Conservation (phyloP, 495 filamentous ascomycete genomes). For the Pyrenula aspistea region DNA sequence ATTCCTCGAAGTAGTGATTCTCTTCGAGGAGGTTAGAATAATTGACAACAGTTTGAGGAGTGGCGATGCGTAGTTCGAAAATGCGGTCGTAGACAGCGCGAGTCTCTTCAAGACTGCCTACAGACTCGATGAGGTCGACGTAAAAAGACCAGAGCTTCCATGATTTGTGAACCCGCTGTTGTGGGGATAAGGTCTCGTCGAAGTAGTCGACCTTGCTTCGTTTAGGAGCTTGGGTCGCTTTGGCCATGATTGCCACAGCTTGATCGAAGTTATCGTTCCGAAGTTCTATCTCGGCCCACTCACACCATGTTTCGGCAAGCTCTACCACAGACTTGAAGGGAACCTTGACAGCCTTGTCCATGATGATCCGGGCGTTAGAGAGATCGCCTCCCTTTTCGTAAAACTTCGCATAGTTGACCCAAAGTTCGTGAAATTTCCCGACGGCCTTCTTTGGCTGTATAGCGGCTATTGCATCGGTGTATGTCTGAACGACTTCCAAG, state of each 20-base stretch:
- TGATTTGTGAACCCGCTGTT: slow-evolving; percentile 95
- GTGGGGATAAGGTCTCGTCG: slow-evolving; percentile 85
- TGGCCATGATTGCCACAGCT: slow-evolving; percentile 91
- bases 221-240: slow-evolving; percentile 91
- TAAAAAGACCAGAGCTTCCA: slow-evolving; percentile 99
- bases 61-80: slow-evolving; percentile 96
- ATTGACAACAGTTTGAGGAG: slow-evolving; percentile 96
- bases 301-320: slow-evolving; percentile 95
- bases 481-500: slow-evolving; percentile 82
- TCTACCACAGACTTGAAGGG: slow-evolving; percentile 92
- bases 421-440: slow-evolving; percentile 87
- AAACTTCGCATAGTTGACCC: slow-evolving; percentile 96
- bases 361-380: slow-evolving; percentile 73
- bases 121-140: slow-evolving; percentile 93
- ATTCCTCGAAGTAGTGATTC: slow-evolving; percentile 91
- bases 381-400: slow-evolving; percentile 87
- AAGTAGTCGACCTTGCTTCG: slow-evolving; percentile 95
- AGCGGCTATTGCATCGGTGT: slow-evolving; percentile 84
- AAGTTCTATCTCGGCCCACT: slow-evolving; percentile 97
- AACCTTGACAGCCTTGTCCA: slow-evolving; percentile 96
- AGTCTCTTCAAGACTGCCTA: slow-evolving; percentile 83
- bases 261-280: slow-evolving; percentile 92
- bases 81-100: slow-evolving; percentile 91
- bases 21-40: slow-evolving; percentile 96
- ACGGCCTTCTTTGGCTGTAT: slow-evolving; percentile 92